Conservation (phyloP, 2,329 filamentous ascomycete genomes). For the Fusarium pilosicola region DNA sequence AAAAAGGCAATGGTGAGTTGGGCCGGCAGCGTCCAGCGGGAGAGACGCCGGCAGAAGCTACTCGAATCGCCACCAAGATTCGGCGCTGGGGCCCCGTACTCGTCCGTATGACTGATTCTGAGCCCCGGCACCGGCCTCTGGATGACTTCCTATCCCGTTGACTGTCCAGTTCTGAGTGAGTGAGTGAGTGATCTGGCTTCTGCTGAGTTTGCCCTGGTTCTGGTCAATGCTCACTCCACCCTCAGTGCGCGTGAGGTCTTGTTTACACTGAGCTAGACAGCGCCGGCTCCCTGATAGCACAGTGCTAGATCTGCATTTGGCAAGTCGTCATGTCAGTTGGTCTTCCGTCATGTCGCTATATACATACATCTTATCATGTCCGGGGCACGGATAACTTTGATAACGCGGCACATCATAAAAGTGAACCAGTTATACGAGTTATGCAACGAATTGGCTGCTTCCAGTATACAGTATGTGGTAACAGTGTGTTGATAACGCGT, state of each 20-base stretch:
- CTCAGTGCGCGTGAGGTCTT: conserved; percentile 25
- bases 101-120: conserved; percentile 27
- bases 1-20: not conserved
- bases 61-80: conserved; percentile 38
- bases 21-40: conserved; percentile 13
- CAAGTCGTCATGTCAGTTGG: conserved; percentile 38
- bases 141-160: conserved; percentile 31
- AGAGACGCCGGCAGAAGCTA: conserved; percentile 32
- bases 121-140: conserved; percentile 34
- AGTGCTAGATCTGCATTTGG: conserved; percentile 20
- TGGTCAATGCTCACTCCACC: conserved; percentile 17
- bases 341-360: conserved; percentile 26
- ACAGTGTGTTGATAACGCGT: conserved; percentile 27
- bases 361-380: conserved; percentile 5
- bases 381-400: conserved; percentile 13
- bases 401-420: conserved; percentile 10
- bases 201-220: not conserved
- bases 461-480: conserved; percentile 16
- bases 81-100: conserved; percentile 35
- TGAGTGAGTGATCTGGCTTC: conserved; percentile 9
- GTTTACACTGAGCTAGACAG: conserved; percentile 21
- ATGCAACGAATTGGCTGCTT: conserved; percentile 11
- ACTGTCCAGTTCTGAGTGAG: not conserved
- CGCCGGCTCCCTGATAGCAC: conserved; percentile 14
- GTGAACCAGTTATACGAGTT: conserved; percentile 13